Percentiles rank a stretch among this genome's conserved stretches.
Evolutionary conservation across 345 rosid genomes (phyloP).

Genomic region (Bretschneidera sinensis): DNA sequence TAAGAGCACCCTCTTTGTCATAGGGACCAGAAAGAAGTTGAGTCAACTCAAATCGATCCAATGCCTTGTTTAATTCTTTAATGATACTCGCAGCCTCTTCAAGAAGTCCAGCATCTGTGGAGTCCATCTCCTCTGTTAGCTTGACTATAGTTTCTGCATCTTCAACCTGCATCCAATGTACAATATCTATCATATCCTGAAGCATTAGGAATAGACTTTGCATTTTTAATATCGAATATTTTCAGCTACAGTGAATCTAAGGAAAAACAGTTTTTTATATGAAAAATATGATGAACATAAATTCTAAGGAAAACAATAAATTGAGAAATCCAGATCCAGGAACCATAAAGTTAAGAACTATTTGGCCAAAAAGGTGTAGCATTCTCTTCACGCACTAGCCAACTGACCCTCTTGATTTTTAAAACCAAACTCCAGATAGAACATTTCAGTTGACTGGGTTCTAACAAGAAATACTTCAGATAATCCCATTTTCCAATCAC

Average conservation of each 20-base stretch:
- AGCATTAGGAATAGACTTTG: constrained; percentile 2
- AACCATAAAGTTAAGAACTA: background rate
- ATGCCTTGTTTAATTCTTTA: constrained; percentile 58
- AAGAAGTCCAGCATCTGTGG: constrained; percentile 71
- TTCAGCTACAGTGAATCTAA: background rate
- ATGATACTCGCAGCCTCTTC: constrained; percentile 72
- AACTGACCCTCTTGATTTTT: too few relatives aligned
- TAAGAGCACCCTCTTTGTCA: constrained; percentile 88
- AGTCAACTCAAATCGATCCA: constrained; percentile 75
- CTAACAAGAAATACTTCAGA: too few relatives aligned
- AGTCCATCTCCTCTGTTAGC: constrained; percentile 91
- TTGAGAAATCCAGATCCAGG: too few relatives aligned
- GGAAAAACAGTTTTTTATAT: too few relatives aligned
- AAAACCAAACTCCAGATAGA: too few relatives aligned
- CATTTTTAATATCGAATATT: background rate
- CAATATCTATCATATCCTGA: constrained; percentile 1
- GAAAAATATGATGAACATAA: too few relatives aligned
- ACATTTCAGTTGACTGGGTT: too few relatives aligned
- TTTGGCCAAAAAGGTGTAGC: too few relatives aligned
- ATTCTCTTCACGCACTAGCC: too few relatives aligned
- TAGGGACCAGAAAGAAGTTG: constrained; percentile 95
- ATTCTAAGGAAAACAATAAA: background rate
- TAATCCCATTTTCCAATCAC: too few relatives aligned
- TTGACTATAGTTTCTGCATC: constrained; percentile 84
- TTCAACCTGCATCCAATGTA: constrained; percentile 55